Evolutionary conservation across 306 rosid genomes (phyloP).

Genomic region (Luffa acutangula): DNA sequence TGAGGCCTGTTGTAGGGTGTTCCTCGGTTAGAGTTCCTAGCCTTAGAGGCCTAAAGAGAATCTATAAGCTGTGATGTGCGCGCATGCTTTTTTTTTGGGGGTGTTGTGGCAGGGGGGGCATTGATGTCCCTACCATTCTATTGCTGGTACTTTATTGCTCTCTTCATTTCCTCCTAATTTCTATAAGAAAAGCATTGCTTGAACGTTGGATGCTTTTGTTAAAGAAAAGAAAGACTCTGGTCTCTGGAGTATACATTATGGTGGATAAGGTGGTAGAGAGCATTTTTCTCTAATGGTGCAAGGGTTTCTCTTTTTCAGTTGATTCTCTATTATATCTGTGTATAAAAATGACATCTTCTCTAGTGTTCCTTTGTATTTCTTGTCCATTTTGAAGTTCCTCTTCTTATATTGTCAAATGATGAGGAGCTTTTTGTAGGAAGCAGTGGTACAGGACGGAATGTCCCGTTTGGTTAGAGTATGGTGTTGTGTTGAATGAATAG

Average conservation of each 20-base stretch:
- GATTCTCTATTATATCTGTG: neutral
- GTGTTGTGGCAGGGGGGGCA: too few relatives aligned
- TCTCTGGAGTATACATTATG: neutral
- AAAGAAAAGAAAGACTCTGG: too few relatives aligned
- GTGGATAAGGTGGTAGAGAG: neutral
- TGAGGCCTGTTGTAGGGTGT: neutral
- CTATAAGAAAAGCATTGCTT: too few relatives aligned
- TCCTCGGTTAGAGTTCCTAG: neutral
- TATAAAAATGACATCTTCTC: neutral
- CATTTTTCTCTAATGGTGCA: neutral
- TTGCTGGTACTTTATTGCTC: too few relatives aligned
- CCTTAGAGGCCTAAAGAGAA: neutral
- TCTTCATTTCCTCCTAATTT: too few relatives aligned
- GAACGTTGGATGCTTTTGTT: too few relatives aligned
- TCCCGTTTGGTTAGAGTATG: neutral
- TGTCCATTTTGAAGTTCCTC: neutral
- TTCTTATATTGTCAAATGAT: neutral
- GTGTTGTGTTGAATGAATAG: neutral
- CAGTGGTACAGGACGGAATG: neutral
- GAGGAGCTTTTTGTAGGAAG: neutral
- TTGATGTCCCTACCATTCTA: too few relatives aligned
- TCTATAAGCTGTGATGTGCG: neutral
- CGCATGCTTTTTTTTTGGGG: too few relatives aligned
- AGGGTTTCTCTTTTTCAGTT: neutral
- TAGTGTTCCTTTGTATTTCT: neutral